Conservation (phyloP, 2,329 filamentous ascomycete genomes). For the Thielaviopsis cerberus region DNA sequence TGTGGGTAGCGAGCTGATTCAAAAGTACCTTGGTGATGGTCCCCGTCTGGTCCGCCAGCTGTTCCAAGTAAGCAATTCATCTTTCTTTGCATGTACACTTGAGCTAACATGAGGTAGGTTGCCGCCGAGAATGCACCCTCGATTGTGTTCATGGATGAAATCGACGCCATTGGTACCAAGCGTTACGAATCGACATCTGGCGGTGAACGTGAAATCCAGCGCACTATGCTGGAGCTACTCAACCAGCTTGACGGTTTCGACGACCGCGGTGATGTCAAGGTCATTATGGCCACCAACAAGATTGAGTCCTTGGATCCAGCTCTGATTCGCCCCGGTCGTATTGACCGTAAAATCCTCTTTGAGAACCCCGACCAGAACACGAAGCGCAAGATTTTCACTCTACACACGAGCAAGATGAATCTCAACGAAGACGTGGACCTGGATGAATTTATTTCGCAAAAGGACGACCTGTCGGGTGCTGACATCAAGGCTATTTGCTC, state of each 20-base stretch:
- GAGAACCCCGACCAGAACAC: slow-evolving; percentile 64
- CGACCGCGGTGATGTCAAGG: slow-evolving; percentile 95
- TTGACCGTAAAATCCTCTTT: slow-evolving; percentile 87
- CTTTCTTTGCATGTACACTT: slow-evolving; percentile 1
- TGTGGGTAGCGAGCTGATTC: slow-evolving; percentile 89
- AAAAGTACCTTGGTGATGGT: slow-evolving; percentile 95
- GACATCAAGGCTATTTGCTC: slow-evolving; percentile 99
- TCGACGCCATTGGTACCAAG: slow-evolving; percentile 96
- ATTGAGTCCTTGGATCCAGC: slow-evolving; percentile 94
- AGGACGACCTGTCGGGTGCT: slow-evolving; percentile 90
- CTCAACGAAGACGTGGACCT: slow-evolving; percentile 91
- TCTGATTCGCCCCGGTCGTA: slow-evolving; percentile 88
- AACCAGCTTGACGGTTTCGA: slow-evolving; percentile 99
- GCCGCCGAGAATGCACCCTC: slow-evolving; percentile 90
- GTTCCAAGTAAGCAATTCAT: slow-evolving; percentile 45
- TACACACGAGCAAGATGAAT: slow-evolving; percentile 98
- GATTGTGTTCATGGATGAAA: slow-evolving; percentile 98
- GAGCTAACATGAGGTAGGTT: slow-evolving; percentile 31
- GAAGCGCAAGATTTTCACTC: slow-evolving; percentile 89
- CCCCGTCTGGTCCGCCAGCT: slow-evolving; percentile 88
- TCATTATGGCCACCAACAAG: slow-evolving; percentile 99
- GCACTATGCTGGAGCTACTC: slow-evolving; percentile 93
- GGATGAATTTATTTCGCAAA: slow-evolving; percentile 95
- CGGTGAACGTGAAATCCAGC: slow-evolving; percentile 90
- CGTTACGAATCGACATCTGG: slow-evolving; percentile 95